Evolutionary conservation across 1,284 basidiomycete species (phyloP).

Genomic region (Pseudozyma pruni): DNA sequence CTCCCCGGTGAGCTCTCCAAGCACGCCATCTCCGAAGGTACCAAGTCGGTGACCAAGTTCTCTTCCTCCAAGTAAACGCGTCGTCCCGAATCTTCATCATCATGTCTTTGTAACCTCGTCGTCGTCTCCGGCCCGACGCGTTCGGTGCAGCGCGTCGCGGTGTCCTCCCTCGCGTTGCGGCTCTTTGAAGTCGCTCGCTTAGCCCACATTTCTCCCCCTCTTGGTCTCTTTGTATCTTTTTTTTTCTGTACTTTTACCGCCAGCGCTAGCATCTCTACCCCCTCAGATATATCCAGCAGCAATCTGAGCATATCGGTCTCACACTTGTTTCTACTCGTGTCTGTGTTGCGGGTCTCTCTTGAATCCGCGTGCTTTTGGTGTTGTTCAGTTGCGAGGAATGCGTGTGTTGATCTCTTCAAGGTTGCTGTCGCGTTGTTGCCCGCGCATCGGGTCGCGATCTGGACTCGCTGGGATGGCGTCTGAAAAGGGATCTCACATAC

Average conservation of each 20-base stretch:
- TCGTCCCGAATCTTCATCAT: constrained; percentile 1
- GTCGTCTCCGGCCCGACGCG: constrained; percentile 30
- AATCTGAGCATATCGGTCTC: constrained; percentile 57
- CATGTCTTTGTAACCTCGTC: neutral
- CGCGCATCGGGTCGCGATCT: neutral
- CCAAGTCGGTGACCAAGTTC: constrained; percentile 75
- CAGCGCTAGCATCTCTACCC: constrained; percentile 51
- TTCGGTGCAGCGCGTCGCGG: constrained; percentile 45
- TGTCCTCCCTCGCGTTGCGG: constrained; percentile 17
- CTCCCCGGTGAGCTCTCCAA: constrained; percentile 77
- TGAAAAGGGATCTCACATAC: neutral
- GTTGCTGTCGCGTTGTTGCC: neutral
- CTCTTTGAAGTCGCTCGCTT: constrained; percentile 1
- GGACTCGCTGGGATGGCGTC: neutral
- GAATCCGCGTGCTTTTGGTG: neutral
- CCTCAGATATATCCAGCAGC: constrained; percentile 57
- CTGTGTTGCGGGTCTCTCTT: constrained; percentile 1
- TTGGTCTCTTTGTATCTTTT: constrained; percentile 54
- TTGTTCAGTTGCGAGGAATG: neutral
- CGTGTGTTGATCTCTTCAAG: neutral
- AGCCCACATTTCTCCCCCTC: constrained; percentile 15
- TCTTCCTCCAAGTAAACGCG: constrained; percentile 67
- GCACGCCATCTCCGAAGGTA: constrained; percentile 85
- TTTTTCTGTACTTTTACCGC: constrained; percentile 55
- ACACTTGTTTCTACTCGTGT: constrained; percentile 7